Evolutionary conservation across 495 filamentous ascomycete species (phyloP), one percentile per base, ranked within the genome.

Genomic region (Penicillium tannophilum): DNA sequence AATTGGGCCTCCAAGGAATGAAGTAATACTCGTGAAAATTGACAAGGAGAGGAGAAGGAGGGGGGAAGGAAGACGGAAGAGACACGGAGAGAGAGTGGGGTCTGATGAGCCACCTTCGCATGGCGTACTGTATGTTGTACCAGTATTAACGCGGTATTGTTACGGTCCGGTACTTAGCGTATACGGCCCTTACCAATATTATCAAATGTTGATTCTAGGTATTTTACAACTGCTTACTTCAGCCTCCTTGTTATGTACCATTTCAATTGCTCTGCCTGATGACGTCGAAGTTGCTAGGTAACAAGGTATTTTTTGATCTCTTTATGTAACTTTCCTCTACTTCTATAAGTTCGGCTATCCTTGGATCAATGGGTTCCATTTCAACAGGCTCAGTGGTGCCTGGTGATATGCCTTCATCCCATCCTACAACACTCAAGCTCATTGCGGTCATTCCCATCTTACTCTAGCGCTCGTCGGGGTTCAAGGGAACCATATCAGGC

Each of bases 331-430:
- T 23, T 23, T 1, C 12, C 33, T 11, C 33, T 36, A 7, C 4
- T 28, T 28, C 28, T 28, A 28, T 28, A 7, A 28, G 0, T 28
- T 23, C 20, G 20, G 28, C 28, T 28, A 28, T 7, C 2, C 4
- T 5, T 28, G 28, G 28, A 28, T 28, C 4, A 7, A 28, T 62
- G 78, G 56, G 54, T 53, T 53, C 30, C 69, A 55, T 44, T 74
- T 60, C 76, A 1, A 65, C 78, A 11, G 88, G 56, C 0, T 72
- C 76, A 1, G 84, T 88, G 0, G 81, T 84, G 0, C 86, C 86
- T 0, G 85, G 86, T 2, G 69, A 75, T 14, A 88, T 65, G 20
- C 2, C 20, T 23, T 23, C 20, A 23, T 23, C 20, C 20, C 20
- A 23, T 23, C 20, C 20, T 1, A 1, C 2, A 23, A 23, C 20